Base-by-base conservation (phyloP, 768 basidiomycete species). In the Gymnopilus dilepis region DNA sequence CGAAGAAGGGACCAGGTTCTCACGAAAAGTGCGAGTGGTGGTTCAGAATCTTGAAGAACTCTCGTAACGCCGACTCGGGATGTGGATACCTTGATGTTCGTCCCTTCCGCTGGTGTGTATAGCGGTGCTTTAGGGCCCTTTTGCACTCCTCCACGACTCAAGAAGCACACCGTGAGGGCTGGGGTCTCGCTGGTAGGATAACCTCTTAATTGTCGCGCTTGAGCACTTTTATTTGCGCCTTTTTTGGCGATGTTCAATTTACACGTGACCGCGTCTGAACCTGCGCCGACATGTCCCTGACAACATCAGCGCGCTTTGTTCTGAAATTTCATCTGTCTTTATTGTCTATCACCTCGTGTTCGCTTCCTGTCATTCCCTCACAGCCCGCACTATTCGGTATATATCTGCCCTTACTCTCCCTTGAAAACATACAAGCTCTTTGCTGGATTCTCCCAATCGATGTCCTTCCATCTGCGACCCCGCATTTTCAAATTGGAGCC, bases 51-150 rank as follows among this genome's bases (percentile, higher is more conserved):
- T 28, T 37, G 9, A 9, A 37, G 34, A 37, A 37, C 34, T 37
- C 34, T 37, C 34, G 34, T 37, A 37, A 37, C 34, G 34, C 34
- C 34, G 34, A 37, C 34, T 69, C 70, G 68, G 71, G 65, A 76
- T 83, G 77, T 80, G 77, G 79, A 78, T 77, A 70, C 60, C 66
- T 84, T 82, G 85, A 78, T 82, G 84, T 86, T 85, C 86, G 74
- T 72, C 65, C 66, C 68, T 62, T 61, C 61, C 67, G 65, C 34
- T 37, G 7, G 34, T 8, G 34, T 37, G 34, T 37, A 37, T 69
- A 28, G 45, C 45, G 13, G 24, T 26, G 26, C 12, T 12, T 13
- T 7, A 26, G 43, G 24, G 24, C 24, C 34, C 43, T 47, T n/a
- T 8, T 17, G 47, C 26, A 28, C 28, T 31, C 26, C 17, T 17